Evolutionary conservation across 768 basidiomycete genomes (phyloP), one percentile per base, ranked within the genome.

Genomic region (Clavulina sp.): DNA sequence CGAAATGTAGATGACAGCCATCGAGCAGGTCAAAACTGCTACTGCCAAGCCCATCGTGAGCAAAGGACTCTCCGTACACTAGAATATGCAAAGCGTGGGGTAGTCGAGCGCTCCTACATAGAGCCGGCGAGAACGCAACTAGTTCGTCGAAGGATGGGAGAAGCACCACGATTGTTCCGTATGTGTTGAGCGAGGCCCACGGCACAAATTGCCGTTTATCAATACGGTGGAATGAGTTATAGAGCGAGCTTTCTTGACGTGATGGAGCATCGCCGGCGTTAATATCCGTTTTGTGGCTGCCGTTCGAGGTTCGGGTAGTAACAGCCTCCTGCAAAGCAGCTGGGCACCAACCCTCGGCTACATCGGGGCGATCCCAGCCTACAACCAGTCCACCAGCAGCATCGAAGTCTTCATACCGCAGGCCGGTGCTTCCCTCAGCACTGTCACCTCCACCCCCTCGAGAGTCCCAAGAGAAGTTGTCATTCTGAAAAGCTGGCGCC

Each of bases 251-350:
- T 13, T 21, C 36, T 26, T 13, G 43, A 9, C 23, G 16, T n/a
- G 9, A 9, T 46, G 9, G 9, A 9, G 9, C 13, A n/a, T 9
- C 1, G 43, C 24, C 1, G 7, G 48, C 13, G 31, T 49, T 49
- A 16, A 33, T 13, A 16, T 33, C 28, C 7, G 66, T 1, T 79
- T 63, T 5, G 71, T 18, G 6, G 66, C 66, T 26, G 63, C 59
- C 18, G 66, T 54, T 33, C 54, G 59, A 28, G 50, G 36, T 18
- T 65, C 67, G 23, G 68, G 58, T 1, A 54, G 38, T 13, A 52
- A 30, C 68, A 66, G 68, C 7, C 58, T 52, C 29, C 59, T 56
- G 7, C 52, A 47, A n/a, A 44, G 50, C 43, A n/a, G 51, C 51
- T 24, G 41, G 30, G 18, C 34, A 62, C 43, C 43, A 46, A 1